Evolutionary conservation across 345 rosid species (phyloP).

Genomic region (Pistacia integerrima): DNA sequence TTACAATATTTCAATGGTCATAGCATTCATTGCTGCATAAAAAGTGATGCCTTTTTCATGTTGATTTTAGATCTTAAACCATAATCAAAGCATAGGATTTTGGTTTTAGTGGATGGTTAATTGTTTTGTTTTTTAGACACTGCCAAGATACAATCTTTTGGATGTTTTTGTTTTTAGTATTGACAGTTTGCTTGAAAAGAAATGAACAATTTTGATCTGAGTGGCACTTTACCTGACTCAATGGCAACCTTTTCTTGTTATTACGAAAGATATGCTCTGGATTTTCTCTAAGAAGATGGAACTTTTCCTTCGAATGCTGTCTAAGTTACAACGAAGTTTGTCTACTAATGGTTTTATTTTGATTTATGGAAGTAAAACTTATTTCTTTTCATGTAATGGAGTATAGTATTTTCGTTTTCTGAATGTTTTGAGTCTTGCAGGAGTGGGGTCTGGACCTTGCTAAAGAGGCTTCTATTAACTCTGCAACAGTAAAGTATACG

Average conservation of each 20-base stretch:
- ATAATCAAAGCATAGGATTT: conserved; percentile 11
- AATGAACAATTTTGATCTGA: conserved; percentile 3
- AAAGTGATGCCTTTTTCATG: conserved; percentile 12
- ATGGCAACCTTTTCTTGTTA: neutral
- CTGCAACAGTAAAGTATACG: conserved; percentile 76
- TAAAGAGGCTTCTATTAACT: conserved; percentile 52
- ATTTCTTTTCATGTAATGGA: conserved; percentile 6
- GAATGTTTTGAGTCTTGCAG: conserved; percentile 49
- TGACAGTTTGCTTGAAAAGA: conserved; percentile 7
- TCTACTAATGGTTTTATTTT: neutral
- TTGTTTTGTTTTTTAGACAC: neutral
- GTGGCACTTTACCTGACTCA: conserved; percentile 12
- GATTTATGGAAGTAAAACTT: neutral
- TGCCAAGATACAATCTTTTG: conserved; percentile 6
- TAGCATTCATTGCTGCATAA: neutral
- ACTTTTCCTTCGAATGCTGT: conserved; percentile 10
- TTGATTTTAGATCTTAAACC: conserved; percentile 10
- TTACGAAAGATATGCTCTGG: neutral
- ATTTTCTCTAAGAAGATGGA: neutral
- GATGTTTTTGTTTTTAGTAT: neutral
- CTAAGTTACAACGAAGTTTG: neutral
- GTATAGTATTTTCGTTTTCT: conserved; percentile 17
- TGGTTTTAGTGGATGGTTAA: conserved; percentile 1
- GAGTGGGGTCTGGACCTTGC: conserved; percentile 75
- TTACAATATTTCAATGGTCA: neutral